Base-by-base conservation (phyloP, 2,329 filamentous ascomycete genomes). In the Phyllachora maydis region DNA sequence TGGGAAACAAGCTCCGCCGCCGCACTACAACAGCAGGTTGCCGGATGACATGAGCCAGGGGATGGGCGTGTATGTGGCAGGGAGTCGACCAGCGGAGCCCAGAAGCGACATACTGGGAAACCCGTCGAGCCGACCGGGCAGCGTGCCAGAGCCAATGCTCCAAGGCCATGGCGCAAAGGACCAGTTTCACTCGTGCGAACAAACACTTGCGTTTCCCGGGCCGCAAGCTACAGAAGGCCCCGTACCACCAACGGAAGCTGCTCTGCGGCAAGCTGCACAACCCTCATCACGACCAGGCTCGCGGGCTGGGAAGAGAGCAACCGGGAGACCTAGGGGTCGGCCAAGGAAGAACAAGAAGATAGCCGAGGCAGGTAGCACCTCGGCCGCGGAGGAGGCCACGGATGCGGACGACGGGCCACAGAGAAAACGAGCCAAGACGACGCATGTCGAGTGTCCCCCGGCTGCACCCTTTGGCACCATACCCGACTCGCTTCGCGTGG, bases 401-500 rank as follows among this genome's bases (percentile, higher is more conserved):
- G 59, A 71, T 37, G 56, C 52, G n/a, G 64, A 68, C 29, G 64
- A 68, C 7, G 56, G 46, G 1, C 43, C 53, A 3, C 56, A 56
- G 31, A 75, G 69, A 37, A 93, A 92, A 49, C 65, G 83, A 37
- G 82, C 72, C 16, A 88, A 79, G 39, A 65, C 74, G 13, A 79
- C 68, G 11, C 73, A 70, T 50, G 68, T 68, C n/a, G 69, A 71
- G 23, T 47, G 37, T 35, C 35, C 36, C 28, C 21, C 28, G 6
- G 30, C 73, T 66, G 34, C 60, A 30, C 67, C 65, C 12, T 76
- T 93, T 36, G 76, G 73, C 24, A 60, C 65, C 18, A 70, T 69
- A 15, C 65, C 70, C 7, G 81, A 88, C 23, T 90, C 79, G 4
- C 55, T 95, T 14, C 66, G 83, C 23, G 81, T 92, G n/a, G 73